phyloP scores from a whole-genome alignment of 352 stramenopile species.

The Phytophthora pini region DNA sequence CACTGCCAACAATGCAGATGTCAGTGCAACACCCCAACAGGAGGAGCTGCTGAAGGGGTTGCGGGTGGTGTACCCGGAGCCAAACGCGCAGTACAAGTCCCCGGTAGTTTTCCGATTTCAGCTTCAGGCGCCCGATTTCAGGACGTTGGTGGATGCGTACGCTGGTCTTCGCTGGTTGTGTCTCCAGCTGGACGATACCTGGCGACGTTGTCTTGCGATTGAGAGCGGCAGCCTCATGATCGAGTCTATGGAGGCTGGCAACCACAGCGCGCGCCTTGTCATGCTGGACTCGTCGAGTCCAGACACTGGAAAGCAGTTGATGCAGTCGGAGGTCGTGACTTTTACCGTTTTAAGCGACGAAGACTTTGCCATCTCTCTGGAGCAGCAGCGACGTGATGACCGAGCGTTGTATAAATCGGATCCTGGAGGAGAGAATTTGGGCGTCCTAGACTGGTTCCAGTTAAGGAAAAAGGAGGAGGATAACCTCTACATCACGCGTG shows the following conservation, averaged over 20 bases:
- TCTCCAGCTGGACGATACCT: conserved; percentile 27
- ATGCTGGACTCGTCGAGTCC: conserved; percentile 22
- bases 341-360: conserved; percentile 28
- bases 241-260: conserved; percentile 21
- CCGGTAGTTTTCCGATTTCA: conserved; percentile 33
- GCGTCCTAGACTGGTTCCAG: conserved; percentile 29
- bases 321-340: conserved; percentile 10
- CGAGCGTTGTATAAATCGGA: conserved; percentile 10
- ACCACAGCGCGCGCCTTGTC: conserved; percentile 32
- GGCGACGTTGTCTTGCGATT: conserved; percentile 30
- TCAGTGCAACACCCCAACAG: background rate
- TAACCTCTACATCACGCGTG: conserved; percentile 2
- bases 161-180: conserved; percentile 25
- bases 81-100: conserved; percentile 30
- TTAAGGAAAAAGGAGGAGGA: background rate
- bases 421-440: conserved; percentile 1
- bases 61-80: conserved; percentile 20
- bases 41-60: conserved; percentile 21
- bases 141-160: conserved; percentile 19
- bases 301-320: conserved; percentile 15
- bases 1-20: background rate
- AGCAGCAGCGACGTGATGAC: conserved; percentile 22
- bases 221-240: conserved; percentile 20
- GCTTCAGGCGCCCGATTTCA: conserved; percentile 13
- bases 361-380: conserved; percentile 17